phyloP scores from a whole-genome alignment of 1,284 basidiomycete species.

The Afroboletus lepidellus region DNA sequence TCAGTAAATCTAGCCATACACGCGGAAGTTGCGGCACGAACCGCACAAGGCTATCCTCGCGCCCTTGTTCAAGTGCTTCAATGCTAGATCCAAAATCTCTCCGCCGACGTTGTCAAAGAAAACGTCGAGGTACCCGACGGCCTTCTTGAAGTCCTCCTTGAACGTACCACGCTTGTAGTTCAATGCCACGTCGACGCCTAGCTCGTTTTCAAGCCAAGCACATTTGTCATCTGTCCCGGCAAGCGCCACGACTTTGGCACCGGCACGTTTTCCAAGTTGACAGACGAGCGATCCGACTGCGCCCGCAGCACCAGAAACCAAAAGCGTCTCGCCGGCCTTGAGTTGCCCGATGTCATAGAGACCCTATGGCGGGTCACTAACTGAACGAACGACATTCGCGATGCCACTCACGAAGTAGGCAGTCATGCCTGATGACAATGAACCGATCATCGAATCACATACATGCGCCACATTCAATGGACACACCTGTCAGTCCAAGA shows the following conservation, averaged over 20 bases:
- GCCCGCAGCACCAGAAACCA: slow-evolving; percentile 90
- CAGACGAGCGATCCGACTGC: slow-evolving; percentile 75
- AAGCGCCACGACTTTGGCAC: slow-evolving; percentile 79
- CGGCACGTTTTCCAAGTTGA: slow-evolving; percentile 74
- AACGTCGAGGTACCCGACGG: slow-evolving; percentile 68
- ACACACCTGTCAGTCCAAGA: slow-evolving; percentile 61
- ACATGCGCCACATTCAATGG: background rate
- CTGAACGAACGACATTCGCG: background rate
- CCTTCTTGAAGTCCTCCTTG: slow-evolving; percentile 58
- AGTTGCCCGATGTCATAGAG: slow-evolving; percentile 75
- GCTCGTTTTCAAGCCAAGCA: slow-evolving; percentile 73
- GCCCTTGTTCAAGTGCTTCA: slow-evolving; percentile 71
- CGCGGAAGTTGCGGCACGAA: slow-evolving; percentile 28
- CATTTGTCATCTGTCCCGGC: slow-evolving; percentile 78
- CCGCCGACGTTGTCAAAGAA: slow-evolving; percentile 91
- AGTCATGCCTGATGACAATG: slow-evolving; percentile 58
- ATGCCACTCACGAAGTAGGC: slow-evolving; percentile 69
- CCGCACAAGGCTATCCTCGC: slow-evolving; percentile 81
- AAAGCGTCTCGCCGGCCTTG: slow-evolving; percentile 78
- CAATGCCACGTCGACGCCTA: slow-evolving; percentile 81
- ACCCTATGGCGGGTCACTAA: slow-evolving; percentile 48
- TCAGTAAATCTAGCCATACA: slow-evolving; percentile 4
- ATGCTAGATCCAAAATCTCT: slow-evolving; percentile 74
- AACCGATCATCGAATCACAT: background rate
- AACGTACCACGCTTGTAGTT: slow-evolving; percentile 87